These are phyloP conservation scores for Elaeis oleifera DNA, from an alignment of 202 grass and related monocot genomes.

Conservation along the genomic window DNA sequence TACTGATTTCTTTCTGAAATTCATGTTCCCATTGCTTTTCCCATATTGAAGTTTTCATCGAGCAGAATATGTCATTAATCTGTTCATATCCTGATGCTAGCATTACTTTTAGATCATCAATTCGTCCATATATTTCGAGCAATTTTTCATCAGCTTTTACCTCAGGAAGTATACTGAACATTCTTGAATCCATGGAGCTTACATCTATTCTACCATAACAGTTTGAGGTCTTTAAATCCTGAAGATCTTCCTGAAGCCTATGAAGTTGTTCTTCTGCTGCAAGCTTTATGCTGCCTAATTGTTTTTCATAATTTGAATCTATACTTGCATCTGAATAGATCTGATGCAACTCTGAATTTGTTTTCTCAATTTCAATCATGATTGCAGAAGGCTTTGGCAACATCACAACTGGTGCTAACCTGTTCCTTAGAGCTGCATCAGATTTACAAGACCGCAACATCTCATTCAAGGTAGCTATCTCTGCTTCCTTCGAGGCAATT, in stretches of 20 bases:
- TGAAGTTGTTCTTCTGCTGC: conserved; percentile 36
- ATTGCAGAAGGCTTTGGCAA: conserved; percentile 11
- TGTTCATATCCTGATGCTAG: conserved; percentile 53
- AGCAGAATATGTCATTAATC: conserved; percentile 44
- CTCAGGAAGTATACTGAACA: conserved; percentile 8
- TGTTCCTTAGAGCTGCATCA: conserved; percentile 1
- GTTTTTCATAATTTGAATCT: conserved; percentile 24
- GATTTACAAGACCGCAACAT: conserved; percentile 18
- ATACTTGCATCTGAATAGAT: conserved; percentile 33
- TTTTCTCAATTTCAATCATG: conserved; percentile 21
- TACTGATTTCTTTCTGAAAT: conserved; percentile 42
- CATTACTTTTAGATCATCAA: conserved; percentile 44
- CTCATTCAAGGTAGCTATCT: conserved; percentile 15
- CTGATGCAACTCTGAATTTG: conserved; percentile 12
- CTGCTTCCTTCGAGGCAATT: conserved; percentile 25
- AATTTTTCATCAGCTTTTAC: conserved; percentile 24
- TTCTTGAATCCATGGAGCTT: too few species aligned
- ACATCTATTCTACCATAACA: not conserved
- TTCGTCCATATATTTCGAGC: conserved; percentile 44
- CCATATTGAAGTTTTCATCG: conserved; percentile 35
- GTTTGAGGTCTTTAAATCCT: conserved; percentile 15
- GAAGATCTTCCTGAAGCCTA: conserved; percentile 39
- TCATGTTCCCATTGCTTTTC: conserved; percentile 59
- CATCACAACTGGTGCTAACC: not conserved
- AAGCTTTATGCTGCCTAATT: conserved; percentile 38